Percentiles rank a stretch among this genome's conserved stretches.
These are phyloP conservation scores for Hypericum androsaemum DNA, from an alignment of 345 rosid genomes.

Conservation along the genomic window DNA sequence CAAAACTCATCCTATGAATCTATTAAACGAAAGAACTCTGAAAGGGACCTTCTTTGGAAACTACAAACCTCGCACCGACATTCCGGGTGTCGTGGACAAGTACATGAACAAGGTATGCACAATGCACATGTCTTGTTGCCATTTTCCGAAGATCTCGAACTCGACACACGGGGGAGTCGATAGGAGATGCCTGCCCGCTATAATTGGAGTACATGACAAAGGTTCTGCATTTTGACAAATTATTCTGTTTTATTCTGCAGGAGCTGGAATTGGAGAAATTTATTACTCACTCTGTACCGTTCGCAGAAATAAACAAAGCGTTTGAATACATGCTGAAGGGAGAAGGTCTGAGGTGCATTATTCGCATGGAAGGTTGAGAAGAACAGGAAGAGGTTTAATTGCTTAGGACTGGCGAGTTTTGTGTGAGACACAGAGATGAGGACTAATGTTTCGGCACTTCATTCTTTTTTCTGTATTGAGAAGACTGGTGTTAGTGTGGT, in stretches of 20 bases:
- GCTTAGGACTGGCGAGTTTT: too few species aligned
- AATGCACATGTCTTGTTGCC: slow-evolving; percentile 18
- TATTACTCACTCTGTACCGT: slow-evolving; percentile 36
- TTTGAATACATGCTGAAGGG: slow-evolving; percentile 44
- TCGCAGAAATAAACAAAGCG: slow-evolving; percentile 44
- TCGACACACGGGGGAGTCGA: too few species aligned
- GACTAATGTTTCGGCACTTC: too few species aligned
- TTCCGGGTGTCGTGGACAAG: slow-evolving; percentile 32
- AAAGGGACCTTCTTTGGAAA: slow-evolving; percentile 38
- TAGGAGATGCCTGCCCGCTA: slow-evolving; percentile 23
- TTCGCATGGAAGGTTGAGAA: slow-evolving; percentile 22
- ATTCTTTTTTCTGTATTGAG: too few species aligned
- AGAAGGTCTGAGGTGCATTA: slow-evolving; percentile 36
- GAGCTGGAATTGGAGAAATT: slow-evolving; percentile 40
- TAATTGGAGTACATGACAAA: slow-evolving; percentile 27
- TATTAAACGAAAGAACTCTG: slow-evolving; percentile 33
- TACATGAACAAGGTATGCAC: slow-evolving; percentile 28
- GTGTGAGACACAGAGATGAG: too few species aligned
- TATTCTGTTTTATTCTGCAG: slow-evolving; percentile 13
- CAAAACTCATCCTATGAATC: slow-evolving; percentile 30
- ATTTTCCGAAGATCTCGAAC: slow-evolving; percentile 22
- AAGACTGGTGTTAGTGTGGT: too few species aligned
- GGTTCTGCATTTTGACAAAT: neutral
- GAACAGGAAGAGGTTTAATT: neutral
- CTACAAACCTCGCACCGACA: slow-evolving; percentile 34